Evolutionary conservation across 2,329 filamentous ascomycete genomes (phyloP).

Genomic region (Phialemoniopsis sp.): DNA sequence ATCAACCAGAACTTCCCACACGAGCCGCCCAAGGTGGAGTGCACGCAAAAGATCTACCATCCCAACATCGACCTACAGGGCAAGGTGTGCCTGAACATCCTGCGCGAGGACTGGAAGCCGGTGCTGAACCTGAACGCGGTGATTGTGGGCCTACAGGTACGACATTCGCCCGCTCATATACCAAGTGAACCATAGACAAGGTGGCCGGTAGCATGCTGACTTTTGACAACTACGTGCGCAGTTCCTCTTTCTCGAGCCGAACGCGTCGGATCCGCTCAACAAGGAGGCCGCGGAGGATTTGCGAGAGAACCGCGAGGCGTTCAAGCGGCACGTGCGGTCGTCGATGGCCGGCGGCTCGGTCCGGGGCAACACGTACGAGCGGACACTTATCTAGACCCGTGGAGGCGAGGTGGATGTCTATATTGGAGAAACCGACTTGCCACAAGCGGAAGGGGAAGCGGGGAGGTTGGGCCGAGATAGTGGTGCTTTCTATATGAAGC

Average conservation of each 20-base stretch:
- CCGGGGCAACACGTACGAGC: constrained; percentile 69
- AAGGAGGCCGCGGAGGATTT: constrained; percentile 96
- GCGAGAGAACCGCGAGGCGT: constrained; percentile 77
- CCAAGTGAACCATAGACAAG: background rate
- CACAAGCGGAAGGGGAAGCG: too few relatives aligned
- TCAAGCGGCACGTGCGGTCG: constrained; percentile 84
- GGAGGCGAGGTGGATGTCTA: background rate
- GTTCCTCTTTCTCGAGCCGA: constrained; percentile 97
- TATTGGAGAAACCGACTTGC: background rate
- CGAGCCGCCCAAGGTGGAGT: constrained; percentile 95
- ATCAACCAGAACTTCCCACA: constrained; percentile 96
- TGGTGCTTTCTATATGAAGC: too few relatives aligned
- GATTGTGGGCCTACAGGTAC: constrained; percentile 88
- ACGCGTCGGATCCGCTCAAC: constrained; percentile 95
- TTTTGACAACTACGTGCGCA: constrained; percentile 28
- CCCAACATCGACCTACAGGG: constrained; percentile 97
- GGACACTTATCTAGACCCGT: constrained; percentile 62
- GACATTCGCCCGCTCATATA: background rate
- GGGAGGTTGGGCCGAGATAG: too few relatives aligned
- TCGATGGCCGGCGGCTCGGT: constrained; percentile 80
- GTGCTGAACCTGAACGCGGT: constrained; percentile 95
- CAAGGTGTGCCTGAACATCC: constrained; percentile 96
- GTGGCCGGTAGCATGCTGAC: background rate
- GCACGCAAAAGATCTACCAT: constrained; percentile 97
- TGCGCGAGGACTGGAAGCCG: constrained; percentile 98